phyloP scores from a whole-genome alignment of 768 basidiomycete species.

The Leccinum barrowsii region DNA sequence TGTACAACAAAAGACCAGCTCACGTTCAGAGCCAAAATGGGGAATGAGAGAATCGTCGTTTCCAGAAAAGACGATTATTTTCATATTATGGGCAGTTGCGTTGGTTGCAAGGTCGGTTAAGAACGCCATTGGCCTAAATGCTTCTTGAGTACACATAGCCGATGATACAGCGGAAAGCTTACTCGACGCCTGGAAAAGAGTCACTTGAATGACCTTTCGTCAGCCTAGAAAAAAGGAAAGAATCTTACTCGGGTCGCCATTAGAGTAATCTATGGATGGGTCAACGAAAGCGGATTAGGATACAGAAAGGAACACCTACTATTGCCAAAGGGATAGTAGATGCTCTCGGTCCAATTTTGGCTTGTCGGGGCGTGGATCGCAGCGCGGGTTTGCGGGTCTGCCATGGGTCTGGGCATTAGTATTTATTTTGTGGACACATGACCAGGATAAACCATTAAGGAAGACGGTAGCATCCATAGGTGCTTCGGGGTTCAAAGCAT shows the following conservation, averaged over 20 bases:
- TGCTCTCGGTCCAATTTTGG: slow-evolving; percentile 38
- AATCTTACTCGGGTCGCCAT: slow-evolving; percentile 33
- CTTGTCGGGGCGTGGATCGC: slow-evolving; percentile 70
- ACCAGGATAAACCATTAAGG: slow-evolving; percentile 51
- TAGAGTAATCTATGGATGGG: slow-evolving; percentile 15
- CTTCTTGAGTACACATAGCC: slow-evolving; percentile 8
- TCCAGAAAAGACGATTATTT: slow-evolving; percentile 60
- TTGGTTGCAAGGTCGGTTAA: slow-evolving; percentile 65
- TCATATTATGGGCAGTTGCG: slow-evolving; percentile 47
- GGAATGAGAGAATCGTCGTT: slow-evolving; percentile 68
- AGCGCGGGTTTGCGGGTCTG: slow-evolving; percentile 51
- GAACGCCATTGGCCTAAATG: slow-evolving; percentile 56
- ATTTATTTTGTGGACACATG: background rate
- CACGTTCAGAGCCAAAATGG: slow-evolving; percentile 63
- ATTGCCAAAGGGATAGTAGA: slow-evolving; percentile 36
- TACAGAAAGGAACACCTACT: slow-evolving; percentile 14
- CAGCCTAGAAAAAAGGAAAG: background rate
- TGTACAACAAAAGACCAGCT: slow-evolving; percentile 4
- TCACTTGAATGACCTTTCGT: background rate
- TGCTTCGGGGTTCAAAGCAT: slow-evolving; percentile 51
- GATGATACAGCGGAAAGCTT: slow-evolving; percentile 7
- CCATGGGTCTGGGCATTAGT: background rate
- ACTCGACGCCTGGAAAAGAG: slow-evolving; percentile 32
- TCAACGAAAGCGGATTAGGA: background rate
- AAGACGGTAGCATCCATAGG: slow-evolving; percentile 52